Evolutionary conservation across 1,139 yeast species (phyloP), one percentile per base, ranked within the genome.

Genomic region (Debaryomyces psychrophilus): DNA sequence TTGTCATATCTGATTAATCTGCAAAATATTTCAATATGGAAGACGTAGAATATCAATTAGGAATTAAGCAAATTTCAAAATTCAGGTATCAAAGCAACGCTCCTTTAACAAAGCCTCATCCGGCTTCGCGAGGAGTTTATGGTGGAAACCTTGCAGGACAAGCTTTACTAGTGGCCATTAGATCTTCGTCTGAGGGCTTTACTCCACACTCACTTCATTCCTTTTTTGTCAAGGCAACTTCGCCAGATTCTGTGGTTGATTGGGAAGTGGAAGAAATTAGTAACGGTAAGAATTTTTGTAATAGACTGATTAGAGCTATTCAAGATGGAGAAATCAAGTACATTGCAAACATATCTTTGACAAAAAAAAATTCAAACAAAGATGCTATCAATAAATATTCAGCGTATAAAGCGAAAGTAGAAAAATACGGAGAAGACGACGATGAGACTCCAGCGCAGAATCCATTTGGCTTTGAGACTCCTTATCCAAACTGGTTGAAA

Each of bases 261-360:
- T 75, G 77, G 73, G 63, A 64, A 45, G 71, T 71, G 4, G 66
- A 65, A 4, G 46, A 45, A 26, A 62, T 68, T n/a, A 68, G 73
- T 39, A 64, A 79, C 48, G 95, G 95, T 2, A 80, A 77, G 49
- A 83, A 55, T 50, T 87, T 83, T 58, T 70, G 77, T 40, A 84
- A 85, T 43, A 73, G 87, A 45, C 76, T 81, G 36, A 77, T 86
- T 4, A 69, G 71, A 40, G 87, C 84, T 0, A 68, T 65, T 36
- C 90, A 85, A 61, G 61, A 71, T 20, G 81, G 78, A 9, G 63
- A 65, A 15, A 58, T 83, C 43, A 75, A 77, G 31, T 83, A 77
- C 57, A 69, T 77, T 17, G 79, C 85, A 14, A 77, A 77, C 29
- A 65, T 84, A 6, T 77, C 90, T 2, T 76, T 82, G 37, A 69